Evolutionary conservation across 371 early-diverging fungal genomes (phyloP), one percentile per base, ranked within the genome.

Genomic region (Chytridiales sp.): DNA sequence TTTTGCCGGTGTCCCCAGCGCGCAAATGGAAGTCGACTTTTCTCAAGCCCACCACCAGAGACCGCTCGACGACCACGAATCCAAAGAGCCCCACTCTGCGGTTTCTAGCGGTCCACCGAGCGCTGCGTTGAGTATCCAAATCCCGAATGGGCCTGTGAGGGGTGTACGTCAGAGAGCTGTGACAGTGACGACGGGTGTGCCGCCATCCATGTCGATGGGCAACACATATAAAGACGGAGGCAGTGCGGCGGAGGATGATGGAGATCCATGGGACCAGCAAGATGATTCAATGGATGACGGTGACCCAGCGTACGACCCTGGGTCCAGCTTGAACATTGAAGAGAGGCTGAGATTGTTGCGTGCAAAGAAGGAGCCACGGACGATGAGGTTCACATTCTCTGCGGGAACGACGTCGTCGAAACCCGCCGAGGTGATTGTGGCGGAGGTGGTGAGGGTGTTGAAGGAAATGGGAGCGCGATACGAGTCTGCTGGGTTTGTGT

Each of bases 391-490:
- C 70, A 75, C 81, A 0, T 76, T 81, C 55, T 70, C 71, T 19
- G 68, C 77, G 26, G 52, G 62, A 19, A 81, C 81, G 13, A 81
- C 81, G 15, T 76, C 79, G 13, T 59, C 76, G 2, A 81, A 81
- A 53, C 70, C 69, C 24, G 75, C 81, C 31, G 75, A 77, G n/a
- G 56, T 51, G 29, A 66, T 81, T 42, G 41, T 78, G 2, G 46
- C 57, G 17, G 75, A 75, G 39, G 64, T 81, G 15, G 35, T 64
- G 4, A 61, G 76, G 21, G 77, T 72, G 3, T 66, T 81, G 17
- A 62, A 56, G 4, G 69, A 62, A 24, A 40, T 55, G 11, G 55
- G 51, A 19, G 64, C 77, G 27, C 54, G 64, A 47, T 71, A 46
- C 38, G 75, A 72, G 31, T 48, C 65, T 22, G 39, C 34, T 5